Evolutionary conservation across 768 basidiomycete genomes (phyloP), one percentile per base, ranked within the genome.

Genomic region (Phylloporus sp.): DNA sequence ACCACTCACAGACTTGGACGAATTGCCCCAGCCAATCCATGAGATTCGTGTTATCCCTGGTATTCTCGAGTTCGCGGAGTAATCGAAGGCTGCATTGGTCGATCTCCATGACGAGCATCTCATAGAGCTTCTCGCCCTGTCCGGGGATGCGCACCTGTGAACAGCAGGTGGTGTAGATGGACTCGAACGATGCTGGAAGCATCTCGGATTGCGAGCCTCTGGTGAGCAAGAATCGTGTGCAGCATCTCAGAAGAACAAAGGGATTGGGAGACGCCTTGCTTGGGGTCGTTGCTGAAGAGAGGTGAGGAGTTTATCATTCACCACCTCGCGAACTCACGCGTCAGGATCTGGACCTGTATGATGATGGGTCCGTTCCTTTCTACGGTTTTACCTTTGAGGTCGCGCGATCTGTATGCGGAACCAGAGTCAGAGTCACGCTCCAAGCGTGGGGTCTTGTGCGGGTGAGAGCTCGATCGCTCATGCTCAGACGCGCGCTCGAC

Each of bases 391-490:
- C 60, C 56, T 42, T 60, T 59, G 57, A 10, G 53, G 53, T 58
- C 64, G 60, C 54, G 69, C 56, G 71, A 73, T 61, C 86, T 79
- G 65, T 74, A 80, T 56, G 81, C 78, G 63, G 81, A 79, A 54
- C 76, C 77, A 56, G 81, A 75, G 69, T 86, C 84, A 66, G 77
- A 79, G 72, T 84, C 81, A 57, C 70, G 69, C 52, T 76, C 76
- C 66, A 84, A 69, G 52, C 84, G 81, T 51, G 82, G 75, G 48
- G 78, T 78, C 72, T 89, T 88, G 66, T 75, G 77, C 53, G 78
- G 77, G 69, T 76, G 79, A 66, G 78, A 78, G 62, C 70, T 76
- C 60, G 71, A 75, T 67, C 73, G 74, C 48, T 73, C 70, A 44
- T 53, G 49, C 48, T 71, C 64, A 23, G 54, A 1, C 8, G 61